Evolutionary conservation across 2,329 filamentous ascomycete species (phyloP), one percentile per base, ranked within the genome.

Genomic region (Mollisiaceae sp.): DNA sequence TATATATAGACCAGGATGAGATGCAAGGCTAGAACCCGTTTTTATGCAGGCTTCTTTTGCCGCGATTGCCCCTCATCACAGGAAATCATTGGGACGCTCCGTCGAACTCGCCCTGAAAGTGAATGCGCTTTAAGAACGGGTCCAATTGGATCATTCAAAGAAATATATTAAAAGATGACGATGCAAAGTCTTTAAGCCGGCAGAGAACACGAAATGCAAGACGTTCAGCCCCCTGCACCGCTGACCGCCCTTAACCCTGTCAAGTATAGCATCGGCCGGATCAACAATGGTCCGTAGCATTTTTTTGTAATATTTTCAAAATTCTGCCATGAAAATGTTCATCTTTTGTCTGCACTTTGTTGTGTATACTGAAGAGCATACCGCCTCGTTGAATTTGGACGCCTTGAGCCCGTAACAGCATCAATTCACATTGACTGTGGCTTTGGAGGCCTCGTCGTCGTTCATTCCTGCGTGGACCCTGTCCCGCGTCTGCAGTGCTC

Each of bases 11-110:
- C 38, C 38, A 18, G 38, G 38, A 15, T 22, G 32, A 38, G 14
- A 57, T 39, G 55, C 55, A 57, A 57, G 55, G 55, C 55, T 57
- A 38, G n/a, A n/a, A 38, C 27, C 27, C 32, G 27, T 11, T 54
- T 54, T n/a, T 15, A 54, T 54, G 50, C 50, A 35, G 24, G 24
- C 50, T 54, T 18, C 50, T 54, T 54, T 32, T 32, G 1, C 22
- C 50, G 45, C 18, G 50, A 15, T 35, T 54, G 22, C 50, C 27
- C 27, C 50, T 27, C 50, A 54, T 35, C 22, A 18, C 18, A 32
- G 27, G 27, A 6, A 32, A 32, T n/a, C n/a, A 50, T n/a, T 3
- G 9, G 11, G n/a, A 32, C 4, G 9, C n/a, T 11, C 4, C 45
- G n/a, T 50, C 45, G n/a, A 50, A n/a, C 1, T 50, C n/a, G n/a